These are phyloP conservation scores for Herpetospermum pedunculosum DNA, from an alignment of 306 rosid species.

Conservation along the genomic window DNA sequence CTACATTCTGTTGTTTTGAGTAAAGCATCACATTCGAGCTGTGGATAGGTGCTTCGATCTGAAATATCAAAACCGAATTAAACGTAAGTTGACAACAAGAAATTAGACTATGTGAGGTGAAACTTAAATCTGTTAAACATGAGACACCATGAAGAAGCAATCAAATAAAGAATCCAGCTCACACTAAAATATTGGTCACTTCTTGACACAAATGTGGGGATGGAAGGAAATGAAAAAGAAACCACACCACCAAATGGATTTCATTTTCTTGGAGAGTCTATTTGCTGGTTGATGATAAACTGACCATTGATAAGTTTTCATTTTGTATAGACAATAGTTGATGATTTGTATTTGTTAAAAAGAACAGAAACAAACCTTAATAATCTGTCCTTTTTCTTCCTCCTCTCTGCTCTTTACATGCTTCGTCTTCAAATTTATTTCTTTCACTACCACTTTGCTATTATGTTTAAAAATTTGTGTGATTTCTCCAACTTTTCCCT, in stretches of 20 bases:
- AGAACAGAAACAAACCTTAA: conserved; percentile 46
- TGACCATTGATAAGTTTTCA: background rate
- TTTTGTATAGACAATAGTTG: background rate
- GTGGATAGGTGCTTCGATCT: conserved; percentile 86
- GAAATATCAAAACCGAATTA: conserved; percentile 3
- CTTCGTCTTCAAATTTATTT: conserved; percentile 78
- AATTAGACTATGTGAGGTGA: background rate
- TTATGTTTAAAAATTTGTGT: conserved; percentile 59
- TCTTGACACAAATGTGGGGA: background rate
- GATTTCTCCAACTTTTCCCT: conserved; percentile 80
- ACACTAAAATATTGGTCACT: background rate
- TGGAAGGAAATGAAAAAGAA: background rate
- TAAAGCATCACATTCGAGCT: conserved; percentile 97
- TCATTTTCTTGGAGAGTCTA: background rate
- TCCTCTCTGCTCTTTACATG: conserved; percentile 77
- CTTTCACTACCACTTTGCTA: conserved; percentile 58
- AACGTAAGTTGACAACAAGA: background rate
- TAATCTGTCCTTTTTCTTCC: conserved; percentile 81
- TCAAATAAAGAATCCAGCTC: background rate
- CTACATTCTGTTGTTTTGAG: conserved; percentile 76
- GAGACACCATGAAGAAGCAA: background rate
- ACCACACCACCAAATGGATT: background rate
- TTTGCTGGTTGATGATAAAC: background rate
- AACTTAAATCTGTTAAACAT: background rate
- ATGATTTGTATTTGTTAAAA: background rate